Evolutionary conservation across 257 asterid species (phyloP).

Genomic region (Ophiorrhiza pumila): DNA sequence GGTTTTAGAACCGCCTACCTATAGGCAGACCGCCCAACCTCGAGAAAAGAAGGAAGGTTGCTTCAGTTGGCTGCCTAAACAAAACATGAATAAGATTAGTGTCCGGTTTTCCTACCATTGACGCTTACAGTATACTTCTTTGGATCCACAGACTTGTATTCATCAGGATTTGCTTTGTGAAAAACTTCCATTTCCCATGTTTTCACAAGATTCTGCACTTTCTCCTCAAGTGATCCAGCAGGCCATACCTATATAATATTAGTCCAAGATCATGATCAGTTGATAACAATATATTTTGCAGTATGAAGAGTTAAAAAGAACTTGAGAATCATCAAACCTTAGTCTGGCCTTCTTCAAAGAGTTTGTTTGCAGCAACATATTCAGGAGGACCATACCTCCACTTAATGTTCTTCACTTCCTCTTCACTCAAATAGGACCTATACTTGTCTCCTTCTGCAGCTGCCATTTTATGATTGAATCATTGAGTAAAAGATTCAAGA

Average conservation of each 20-base stretch:
- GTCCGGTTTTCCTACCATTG: conserved; percentile 34
- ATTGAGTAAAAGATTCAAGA: neutral
- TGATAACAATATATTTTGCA: neutral
- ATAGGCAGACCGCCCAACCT: no score
- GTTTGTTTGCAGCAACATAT: conserved; percentile 64
- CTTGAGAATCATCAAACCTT: conserved; percentile 29
- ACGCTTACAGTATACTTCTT: conserved; percentile 30
- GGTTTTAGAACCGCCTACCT: no score
- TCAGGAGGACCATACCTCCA: conserved; percentile 71
- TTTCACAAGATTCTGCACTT: conserved; percentile 56
- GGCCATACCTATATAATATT: conserved; percentile 41
- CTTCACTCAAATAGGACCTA: conserved; percentile 55
- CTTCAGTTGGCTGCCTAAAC: no score
- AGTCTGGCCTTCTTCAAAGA: conserved; percentile 75
- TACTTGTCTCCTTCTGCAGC: conserved; percentile 44
- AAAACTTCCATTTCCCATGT: conserved; percentile 72
- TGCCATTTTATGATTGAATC: conserved; percentile 25
- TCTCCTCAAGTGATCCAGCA: conserved; percentile 54
- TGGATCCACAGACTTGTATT: conserved; percentile 42
- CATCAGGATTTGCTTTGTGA: conserved; percentile 49
- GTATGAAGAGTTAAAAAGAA: neutral
- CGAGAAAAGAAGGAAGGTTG: no score
- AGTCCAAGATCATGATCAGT: no score
- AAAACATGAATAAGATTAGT: neutral
- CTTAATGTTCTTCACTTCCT: conserved; percentile 50